Evolutionary conservation across 2,329 filamentous ascomycete genomes (phyloP), one percentile per base, ranked within the genome.

Genomic region (Penicillium polonicum): DNA sequence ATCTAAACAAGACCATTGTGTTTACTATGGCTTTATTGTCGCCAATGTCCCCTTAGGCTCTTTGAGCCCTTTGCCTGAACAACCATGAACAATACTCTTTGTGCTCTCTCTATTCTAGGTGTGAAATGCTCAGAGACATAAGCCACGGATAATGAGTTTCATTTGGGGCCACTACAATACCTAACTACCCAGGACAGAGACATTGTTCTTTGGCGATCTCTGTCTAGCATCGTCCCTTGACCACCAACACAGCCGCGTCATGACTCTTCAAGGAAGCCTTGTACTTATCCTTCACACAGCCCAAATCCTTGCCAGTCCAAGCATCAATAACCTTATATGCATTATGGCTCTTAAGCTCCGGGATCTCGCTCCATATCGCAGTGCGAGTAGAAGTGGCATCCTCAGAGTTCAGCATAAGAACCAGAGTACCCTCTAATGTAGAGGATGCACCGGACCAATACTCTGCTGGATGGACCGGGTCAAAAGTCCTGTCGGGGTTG

Each of bases 361-460:
- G 70, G 31, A 74, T 56, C 55, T 74, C 72, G 12, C 51, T 60
- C 70, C 70, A 74, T 13, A 59, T 51, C 0, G 70, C 70, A 29
- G 66, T 68, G 1, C 71, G 63, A 21, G 53, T 64, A 23, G 64
- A 59, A 10, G 39, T 60, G 5, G 8, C 27, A 7, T 66, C 51
- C 55, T 73, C 68, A 4, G 68, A 67, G 46, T 73, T 74, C 3
- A 73, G 48, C 66, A 74, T 69, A 36, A 74, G 38, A 3, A 74
- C 70, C 49, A 74, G 39, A 7, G 67, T 68, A 3, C 70, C 72
- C 12, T 60, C 53, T 17, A 71, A 38, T 0, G 58, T 65, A 1
- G 65, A 66, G 0, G 72, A 74, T 6, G 67, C 58, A 7, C 72
- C 72, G 2, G 71, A 72, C 72, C 71, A 74, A 55, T 72, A 74